Base-by-base conservation (phyloP, 495 filamentous ascomycete genomes). In the Clohesyomyces aquaticus region DNA sequence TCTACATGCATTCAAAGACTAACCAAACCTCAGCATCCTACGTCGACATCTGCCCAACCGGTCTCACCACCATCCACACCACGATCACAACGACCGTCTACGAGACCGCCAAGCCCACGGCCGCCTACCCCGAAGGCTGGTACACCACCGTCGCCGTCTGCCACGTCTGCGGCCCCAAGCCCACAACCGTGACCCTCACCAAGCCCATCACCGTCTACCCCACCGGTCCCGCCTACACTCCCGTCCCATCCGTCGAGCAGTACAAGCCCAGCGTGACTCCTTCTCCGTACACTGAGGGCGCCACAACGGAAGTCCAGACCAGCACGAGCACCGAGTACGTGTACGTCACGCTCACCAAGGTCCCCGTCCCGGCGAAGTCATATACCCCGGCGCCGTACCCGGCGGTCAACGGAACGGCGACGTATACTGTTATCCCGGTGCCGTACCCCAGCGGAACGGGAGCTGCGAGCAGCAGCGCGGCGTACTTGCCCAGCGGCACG, bases 101-200 rank as follows among this genome's bases (percentile, higher is more conserved):
- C 51, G 28, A 52, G 2, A 63, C 50, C 12, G 22, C 58, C 10
- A 62, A 10, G 8, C 28, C 59, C 16, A 52, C 21, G 16, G 50
- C 26, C 4, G 51, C 62, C n/a, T n/a, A n/a, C 14, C 64, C 57
- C 14, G 42, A 61, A 29, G 64, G 64, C 18, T 67, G 64, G 64
- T 47, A 42, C 23, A 67, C 58, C 10, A 62, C 48, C 1, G 60
- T 64, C 6, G 60, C 60, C 16, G 60, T 68, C 23, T 67, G 63
- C 26, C 27, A 43, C 35, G 22, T 55, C 27, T 67, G 66, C 66
- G 60, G 66, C 22, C 59, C 63, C 0, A 28, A 52, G 38, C 27
- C 63, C 18, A 70, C 53, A 1, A 70, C 58, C 21, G 67, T 70
- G 28, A 66, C 67, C 12, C 38, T 66, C 4, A 66, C 67, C n/a